phyloP scores from a whole-genome alignment of 2,329 filamentous ascomycete species.

The Raffaelea ambrosiae region DNA sequence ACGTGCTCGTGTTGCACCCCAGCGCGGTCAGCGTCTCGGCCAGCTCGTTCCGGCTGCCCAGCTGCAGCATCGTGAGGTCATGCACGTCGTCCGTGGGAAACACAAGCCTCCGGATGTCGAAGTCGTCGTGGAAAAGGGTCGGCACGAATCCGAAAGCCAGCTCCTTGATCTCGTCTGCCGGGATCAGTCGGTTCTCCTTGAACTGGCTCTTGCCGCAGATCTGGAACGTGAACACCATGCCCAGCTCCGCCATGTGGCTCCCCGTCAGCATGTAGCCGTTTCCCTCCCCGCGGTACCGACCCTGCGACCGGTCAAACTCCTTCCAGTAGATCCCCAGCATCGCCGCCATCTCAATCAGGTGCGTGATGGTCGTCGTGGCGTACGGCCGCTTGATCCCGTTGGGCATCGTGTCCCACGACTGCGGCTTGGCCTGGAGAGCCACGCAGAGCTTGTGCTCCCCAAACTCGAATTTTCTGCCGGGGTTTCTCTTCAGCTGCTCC shows the following conservation, averaged over 20 bases:
- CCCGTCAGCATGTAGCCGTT: slow-evolving; percentile 45
- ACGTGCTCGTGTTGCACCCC: slow-evolving; percentile 44
- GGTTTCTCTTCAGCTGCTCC: slow-evolving; percentile 15
- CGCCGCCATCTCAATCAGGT: slow-evolving; percentile 45
- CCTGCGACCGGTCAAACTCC: slow-evolving; percentile 42
- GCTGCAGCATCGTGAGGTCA: slow-evolving; percentile 34
- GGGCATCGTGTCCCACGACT: slow-evolving; percentile 46
- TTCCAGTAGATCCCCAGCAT: slow-evolving; percentile 51
- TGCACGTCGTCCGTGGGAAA: slow-evolving; percentile 30
- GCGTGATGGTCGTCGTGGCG: slow-evolving; percentile 46
- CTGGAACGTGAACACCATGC: slow-evolving; percentile 46
- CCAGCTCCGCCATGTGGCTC: slow-evolving; percentile 36
- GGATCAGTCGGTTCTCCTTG: slow-evolving; percentile 41
- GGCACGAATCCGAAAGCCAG: slow-evolving; percentile 47
- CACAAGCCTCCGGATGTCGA: slow-evolving; percentile 29
- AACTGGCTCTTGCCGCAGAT: slow-evolving; percentile 41
- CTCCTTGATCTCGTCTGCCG: slow-evolving; percentile 43
- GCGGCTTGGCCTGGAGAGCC: slow-evolving; percentile 34
- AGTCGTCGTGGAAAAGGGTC: slow-evolving; percentile 38
- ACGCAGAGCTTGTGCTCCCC: slow-evolving; percentile 32
- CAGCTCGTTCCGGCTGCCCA: slow-evolving; percentile 41
- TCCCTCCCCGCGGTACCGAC: slow-evolving; percentile 46
- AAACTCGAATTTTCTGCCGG: slow-evolving; percentile 6
- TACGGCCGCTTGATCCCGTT: slow-evolving; percentile 37
- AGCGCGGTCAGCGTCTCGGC: slow-evolving; percentile 42